phyloP scores from a whole-genome alignment of 2,329 filamentous ascomycete species.

The Ceratocystiopsis brevicomis region DNA sequence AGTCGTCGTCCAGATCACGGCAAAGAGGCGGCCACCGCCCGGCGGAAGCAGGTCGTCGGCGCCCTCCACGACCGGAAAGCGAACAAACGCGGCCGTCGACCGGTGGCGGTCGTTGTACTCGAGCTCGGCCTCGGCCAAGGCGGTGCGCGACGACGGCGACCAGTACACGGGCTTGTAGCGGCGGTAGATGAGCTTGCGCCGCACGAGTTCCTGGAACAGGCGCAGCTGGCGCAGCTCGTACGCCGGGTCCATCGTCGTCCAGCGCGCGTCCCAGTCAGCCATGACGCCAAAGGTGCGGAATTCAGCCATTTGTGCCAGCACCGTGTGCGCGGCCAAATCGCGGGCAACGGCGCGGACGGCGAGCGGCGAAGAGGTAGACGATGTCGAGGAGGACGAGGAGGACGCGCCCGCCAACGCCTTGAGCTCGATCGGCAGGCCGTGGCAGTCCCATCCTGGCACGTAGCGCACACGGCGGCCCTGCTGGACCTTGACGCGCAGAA shows the following conservation, averaged over 20 bases:
- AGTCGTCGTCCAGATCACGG: constrained; percentile 97
- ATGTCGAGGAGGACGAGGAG: constrained; percentile 7
- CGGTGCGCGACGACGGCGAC: constrained; percentile 62
- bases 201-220: constrained; percentile 58
- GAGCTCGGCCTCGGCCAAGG: constrained; percentile 66
- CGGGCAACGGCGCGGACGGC: constrained; percentile 46
- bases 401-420: constrained; percentile 53
- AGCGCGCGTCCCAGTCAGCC: constrained; percentile 60
- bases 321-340: constrained; percentile 45
- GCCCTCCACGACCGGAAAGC: constrained; percentile 47
- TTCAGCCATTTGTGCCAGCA: constrained; percentile 52
- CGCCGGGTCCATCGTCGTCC: constrained; percentile 58
- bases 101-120: constrained; percentile 63
- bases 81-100: constrained; percentile 59
- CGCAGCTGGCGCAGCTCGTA: constrained; percentile 60
- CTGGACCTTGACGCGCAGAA: constrained; percentile 62
- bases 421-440: constrained; percentile 90
- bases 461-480: constrained; percentile 62
- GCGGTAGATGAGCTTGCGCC: constrained; percentile 55
- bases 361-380: constrained; percentile 25
- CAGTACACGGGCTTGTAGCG: constrained; percentile 73
- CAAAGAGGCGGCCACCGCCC: constrained; percentile 29
- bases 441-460: constrained; percentile 91
- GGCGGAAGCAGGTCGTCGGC: neutral
- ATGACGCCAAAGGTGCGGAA: constrained; percentile 62